Percentiles rank a stretch among this genome's conserved stretches.
Evolutionary conservation across 257 asterid genomes (phyloP).

Genomic region (Solanum corneliomulleri): DNA sequence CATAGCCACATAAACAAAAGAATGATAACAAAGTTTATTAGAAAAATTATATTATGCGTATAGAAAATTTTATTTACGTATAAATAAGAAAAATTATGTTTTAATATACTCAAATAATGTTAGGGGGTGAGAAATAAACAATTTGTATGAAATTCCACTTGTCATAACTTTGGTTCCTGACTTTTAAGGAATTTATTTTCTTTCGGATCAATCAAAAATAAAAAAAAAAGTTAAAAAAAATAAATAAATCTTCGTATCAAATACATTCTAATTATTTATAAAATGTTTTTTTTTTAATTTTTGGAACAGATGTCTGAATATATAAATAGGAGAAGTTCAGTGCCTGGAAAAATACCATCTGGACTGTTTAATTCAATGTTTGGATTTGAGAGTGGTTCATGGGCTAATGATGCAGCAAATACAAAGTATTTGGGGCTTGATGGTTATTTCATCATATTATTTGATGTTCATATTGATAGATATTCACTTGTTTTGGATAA

Average conservation of each 20-base stretch:
- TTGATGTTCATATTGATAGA: constrained; percentile 50
- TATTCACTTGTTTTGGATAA: constrained; percentile 58
- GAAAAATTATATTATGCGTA: too few species aligned
- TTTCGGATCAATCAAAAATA: neutral
- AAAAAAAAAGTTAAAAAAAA: too few species aligned
- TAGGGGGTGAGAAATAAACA: neutral
- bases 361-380: constrained; percentile 85
- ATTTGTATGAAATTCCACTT: neutral
- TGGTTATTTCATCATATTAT: constrained; percentile 60
- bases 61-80: too few species aligned
- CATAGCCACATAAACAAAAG: neutral
- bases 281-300: neutral
- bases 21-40: too few species aligned
- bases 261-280: neutral
- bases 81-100: too few species aligned
- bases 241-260: neutral
- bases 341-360: constrained; percentile 78
- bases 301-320: constrained; percentile 71
- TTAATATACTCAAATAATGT: too few species aligned
- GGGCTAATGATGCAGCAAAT: constrained; percentile 64
- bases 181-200: neutral
- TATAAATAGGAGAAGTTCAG: constrained; percentile 53
- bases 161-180: neutral
- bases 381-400: constrained; percentile 73
- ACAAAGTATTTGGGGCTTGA: constrained; percentile 58